Evolutionary conservation across 2,329 filamentous ascomycete genomes (phyloP).

Genomic region (Cladosporium colombiae): DNA sequence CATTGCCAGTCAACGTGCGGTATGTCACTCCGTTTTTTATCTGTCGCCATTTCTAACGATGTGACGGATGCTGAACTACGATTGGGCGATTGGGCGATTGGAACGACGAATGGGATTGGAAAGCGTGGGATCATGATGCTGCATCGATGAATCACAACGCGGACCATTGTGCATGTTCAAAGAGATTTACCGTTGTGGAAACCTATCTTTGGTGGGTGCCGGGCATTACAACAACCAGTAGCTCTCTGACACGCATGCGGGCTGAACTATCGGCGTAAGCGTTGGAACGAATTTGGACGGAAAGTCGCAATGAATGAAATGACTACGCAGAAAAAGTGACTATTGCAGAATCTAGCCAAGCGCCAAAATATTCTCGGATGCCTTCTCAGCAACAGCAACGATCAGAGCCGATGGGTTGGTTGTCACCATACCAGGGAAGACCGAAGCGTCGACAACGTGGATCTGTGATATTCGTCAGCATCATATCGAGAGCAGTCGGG

Average conservation of each 20-base stretch:
- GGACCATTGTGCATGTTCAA: neutral
- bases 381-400: conserved; percentile 65
- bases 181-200: neutral
- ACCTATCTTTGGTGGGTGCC: neutral
- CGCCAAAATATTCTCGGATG: conserved; percentile 54
- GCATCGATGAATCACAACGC: neutral
- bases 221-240: neutral
- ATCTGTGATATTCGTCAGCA: conserved; percentile 36
- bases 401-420: conserved; percentile 68
- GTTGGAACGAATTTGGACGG: neutral
- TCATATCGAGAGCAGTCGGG: neutral
- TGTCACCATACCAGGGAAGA: conserved; percentile 69
- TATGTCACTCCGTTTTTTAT: neutral
- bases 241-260: neutral
- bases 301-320: neutral
- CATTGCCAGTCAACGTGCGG: neutral
- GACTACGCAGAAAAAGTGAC: neutral
- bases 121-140: neutral
- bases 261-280: neutral
- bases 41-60: neutral
- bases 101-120: neutral
- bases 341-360: conserved; percentile 26
- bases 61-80: neutral
- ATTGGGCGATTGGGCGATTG: neutral
- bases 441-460: conserved; percentile 67